A percentile compares a stretch with the other conserved stretches of the same genome.
Conservation (phyloP, 495 filamentous ascomycete species). For the Aspergillus bridgeri region DNA sequence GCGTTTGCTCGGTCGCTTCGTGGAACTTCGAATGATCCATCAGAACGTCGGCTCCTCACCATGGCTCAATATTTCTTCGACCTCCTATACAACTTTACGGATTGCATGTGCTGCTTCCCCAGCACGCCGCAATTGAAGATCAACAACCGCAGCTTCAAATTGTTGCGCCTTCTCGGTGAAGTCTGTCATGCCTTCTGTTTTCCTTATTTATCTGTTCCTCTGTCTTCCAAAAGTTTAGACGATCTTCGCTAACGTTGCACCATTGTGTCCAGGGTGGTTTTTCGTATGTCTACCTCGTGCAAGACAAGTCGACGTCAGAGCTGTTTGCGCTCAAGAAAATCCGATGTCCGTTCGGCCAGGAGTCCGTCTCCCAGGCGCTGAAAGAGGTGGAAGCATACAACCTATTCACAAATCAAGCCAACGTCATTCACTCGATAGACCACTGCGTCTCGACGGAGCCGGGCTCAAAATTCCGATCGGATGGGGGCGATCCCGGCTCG, state of each 20-base stretch:
- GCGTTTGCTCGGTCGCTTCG: background rate
- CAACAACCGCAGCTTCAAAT: constrained; percentile 92
- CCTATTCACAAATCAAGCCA: constrained; percentile 73
- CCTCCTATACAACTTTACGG: constrained; percentile 82
- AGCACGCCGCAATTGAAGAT: constrained; percentile 90
- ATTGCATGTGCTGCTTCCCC: constrained; percentile 94
- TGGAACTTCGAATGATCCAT: background rate
- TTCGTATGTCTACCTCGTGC: constrained; percentile 97
- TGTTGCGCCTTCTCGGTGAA: constrained; percentile 87
- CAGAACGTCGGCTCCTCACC: constrained; percentile 10
- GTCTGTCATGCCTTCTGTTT: constrained; percentile 35
- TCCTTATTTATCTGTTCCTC: no score
- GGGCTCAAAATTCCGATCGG: constrained; percentile 55
- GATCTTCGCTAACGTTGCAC: constrained; percentile 9
- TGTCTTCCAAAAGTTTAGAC: background rate
- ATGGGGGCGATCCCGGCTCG: constrained; percentile 55
- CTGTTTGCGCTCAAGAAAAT: constrained; percentile 98
- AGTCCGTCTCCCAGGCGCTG: constrained; percentile 89
- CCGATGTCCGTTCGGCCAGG: constrained; percentile 92
- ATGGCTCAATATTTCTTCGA: constrained; percentile 89
- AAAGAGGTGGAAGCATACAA: constrained; percentile 97
- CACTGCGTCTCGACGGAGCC: constrained; percentile 66
- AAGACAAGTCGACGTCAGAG: constrained; percentile 75
- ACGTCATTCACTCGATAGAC: constrained; percentile 90
- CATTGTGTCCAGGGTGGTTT: constrained; percentile 71